phyloP scores from a whole-genome alignment of 352 stramenopile species.

The Phytophthora fragariaefolia region DNA sequence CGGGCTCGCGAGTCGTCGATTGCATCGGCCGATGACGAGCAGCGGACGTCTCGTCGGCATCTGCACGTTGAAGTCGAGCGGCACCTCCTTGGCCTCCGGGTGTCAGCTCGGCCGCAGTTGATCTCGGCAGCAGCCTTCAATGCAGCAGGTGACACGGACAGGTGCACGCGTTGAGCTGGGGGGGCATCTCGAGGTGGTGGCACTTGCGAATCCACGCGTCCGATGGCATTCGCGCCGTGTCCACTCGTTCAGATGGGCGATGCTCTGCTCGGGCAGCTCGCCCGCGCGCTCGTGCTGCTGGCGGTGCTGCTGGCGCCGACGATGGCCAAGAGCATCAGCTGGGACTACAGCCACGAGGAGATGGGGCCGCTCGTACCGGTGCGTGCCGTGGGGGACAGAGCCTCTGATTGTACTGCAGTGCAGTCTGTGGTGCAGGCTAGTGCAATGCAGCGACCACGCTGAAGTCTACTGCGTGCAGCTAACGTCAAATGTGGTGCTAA shows the following conservation, averaged over 20 bases:
- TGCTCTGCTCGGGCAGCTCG: slow-evolving; percentile 22
- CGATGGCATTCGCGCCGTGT: slow-evolving; percentile 9
- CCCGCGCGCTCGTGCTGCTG: slow-evolving; percentile 12
- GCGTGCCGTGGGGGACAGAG: no score
- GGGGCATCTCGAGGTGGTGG: neutral
- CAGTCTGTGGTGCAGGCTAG: no score
- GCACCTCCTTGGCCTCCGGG: no score
- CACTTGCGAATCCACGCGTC: slow-evolving; percentile 18
- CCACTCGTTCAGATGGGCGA: slow-evolving; percentile 18
- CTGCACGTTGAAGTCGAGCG: neutral
- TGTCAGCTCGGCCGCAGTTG: no score
- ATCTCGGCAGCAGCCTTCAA: no score
- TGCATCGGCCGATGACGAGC: slow-evolving; percentile 11
- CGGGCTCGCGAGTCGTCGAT: slow-evolving; percentile 6
- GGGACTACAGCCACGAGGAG: slow-evolving; percentile 27
- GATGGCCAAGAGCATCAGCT: slow-evolving; percentile 25
- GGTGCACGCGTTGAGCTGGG: neutral
- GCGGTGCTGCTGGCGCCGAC: slow-evolving; percentile 1
- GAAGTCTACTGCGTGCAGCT: neutral
- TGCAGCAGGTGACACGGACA: neutral
- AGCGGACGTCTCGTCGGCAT: neutral
- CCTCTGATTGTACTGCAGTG: no score
- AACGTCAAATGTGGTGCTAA: no score
- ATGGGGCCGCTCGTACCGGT: slow-evolving; percentile 19
- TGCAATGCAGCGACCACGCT: no score